Evolutionary conservation across 2,329 filamentous ascomycete genomes (phyloP).

Genomic region (Cladosporium sphaerospermum): DNA sequence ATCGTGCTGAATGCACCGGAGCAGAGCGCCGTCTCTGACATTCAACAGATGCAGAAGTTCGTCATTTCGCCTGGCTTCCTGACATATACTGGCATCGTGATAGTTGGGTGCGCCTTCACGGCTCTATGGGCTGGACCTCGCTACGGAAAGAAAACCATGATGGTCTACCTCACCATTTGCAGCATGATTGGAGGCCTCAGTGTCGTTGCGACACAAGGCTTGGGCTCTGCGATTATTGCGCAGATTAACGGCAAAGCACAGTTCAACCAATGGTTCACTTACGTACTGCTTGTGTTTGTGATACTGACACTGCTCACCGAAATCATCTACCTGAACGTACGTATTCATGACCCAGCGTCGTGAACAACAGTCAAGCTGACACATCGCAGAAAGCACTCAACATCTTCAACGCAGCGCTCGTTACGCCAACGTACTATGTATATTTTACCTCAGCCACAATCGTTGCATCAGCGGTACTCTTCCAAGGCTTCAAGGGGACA

Average conservation of each 20-base stretch:
- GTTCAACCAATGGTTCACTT: conserved; percentile 97
- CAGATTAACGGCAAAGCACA: conserved; percentile 75
- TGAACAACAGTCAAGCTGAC: conserved; percentile 15
- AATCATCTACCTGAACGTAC: conserved; percentile 91
- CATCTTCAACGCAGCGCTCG: conserved; percentile 90
- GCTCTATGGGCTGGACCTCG: conserved; percentile 77
- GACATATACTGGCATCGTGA: conserved; percentile 73
- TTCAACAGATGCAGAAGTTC: conserved; percentile 86
- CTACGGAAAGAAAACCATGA: conserved; percentile 95
- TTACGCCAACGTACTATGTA: conserved; percentile 97
- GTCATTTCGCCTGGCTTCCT: conserved; percentile 84
- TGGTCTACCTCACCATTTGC: conserved; percentile 95
- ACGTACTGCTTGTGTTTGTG: conserved; percentile 86
- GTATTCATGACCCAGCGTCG: conserved; percentile 33
- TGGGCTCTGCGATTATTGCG: conserved; percentile 85
- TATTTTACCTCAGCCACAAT: conserved; percentile 97
- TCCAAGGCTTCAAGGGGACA: conserved; percentile 88
- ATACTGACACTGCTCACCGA: conserved; percentile 83
- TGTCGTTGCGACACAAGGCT: conserved; percentile 88
- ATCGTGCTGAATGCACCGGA: conserved; percentile 91
- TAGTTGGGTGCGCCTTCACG: conserved; percentile 64
- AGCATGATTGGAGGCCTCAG: conserved; percentile 90
- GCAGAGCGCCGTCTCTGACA: conserved; percentile 76
- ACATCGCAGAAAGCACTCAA: conserved; percentile 88
- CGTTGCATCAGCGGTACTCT: conserved; percentile 84